A percentile compares a stretch with the other conserved stretches of the same genome.
Conservation (phyloP, 495 filamentous ascomycete genomes). For the Penicillium cinerascens region DNA sequence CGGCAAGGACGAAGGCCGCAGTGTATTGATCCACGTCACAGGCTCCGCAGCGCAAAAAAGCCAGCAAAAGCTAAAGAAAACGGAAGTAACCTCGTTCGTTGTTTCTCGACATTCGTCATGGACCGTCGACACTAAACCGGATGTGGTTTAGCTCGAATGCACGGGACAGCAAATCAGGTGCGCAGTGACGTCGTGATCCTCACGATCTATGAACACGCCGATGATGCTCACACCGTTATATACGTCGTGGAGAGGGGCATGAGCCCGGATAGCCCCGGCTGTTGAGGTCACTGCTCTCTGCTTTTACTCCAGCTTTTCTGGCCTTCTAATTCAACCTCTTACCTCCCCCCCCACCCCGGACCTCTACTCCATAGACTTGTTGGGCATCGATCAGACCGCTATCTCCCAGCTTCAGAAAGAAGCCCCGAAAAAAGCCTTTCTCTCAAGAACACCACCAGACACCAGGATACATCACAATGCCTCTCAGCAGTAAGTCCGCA, state of each 20-base stretch:
- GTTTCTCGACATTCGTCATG: constrained; percentile 34
- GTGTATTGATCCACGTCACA: constrained; percentile 28
- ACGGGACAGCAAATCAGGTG: constrained; percentile 21
- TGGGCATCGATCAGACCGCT: constrained; percentile 7
- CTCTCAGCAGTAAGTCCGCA: constrained; percentile 30
- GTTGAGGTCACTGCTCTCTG: constrained; percentile 1
- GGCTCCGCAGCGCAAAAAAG: not conserved
- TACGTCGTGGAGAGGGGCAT: constrained; percentile 4
- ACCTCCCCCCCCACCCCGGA: too few relatives aligned
- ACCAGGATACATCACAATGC: constrained; percentile 20
- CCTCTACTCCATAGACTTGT: constrained; percentile 5
- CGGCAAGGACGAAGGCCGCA: constrained; percentile 12
- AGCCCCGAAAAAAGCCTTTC: not conserved
- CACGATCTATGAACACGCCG: constrained; percentile 5
- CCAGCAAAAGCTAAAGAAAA: not conserved
- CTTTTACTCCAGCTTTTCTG: not conserved
- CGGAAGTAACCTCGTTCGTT: constrained; percentile 18
- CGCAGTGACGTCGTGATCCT: constrained; percentile 36
- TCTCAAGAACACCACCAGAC: not conserved
- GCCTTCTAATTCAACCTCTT: not conserved
- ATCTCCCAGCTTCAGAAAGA: not conserved
- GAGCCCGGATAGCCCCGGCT: constrained; percentile 18
- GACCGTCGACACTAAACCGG: constrained; percentile 16
- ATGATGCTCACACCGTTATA: constrained; percentile 14
- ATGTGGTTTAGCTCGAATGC: constrained; percentile 25